Conservation (phyloP, 2,329 filamentous ascomycete species). For the Botrytis hyacinthi region DNA sequence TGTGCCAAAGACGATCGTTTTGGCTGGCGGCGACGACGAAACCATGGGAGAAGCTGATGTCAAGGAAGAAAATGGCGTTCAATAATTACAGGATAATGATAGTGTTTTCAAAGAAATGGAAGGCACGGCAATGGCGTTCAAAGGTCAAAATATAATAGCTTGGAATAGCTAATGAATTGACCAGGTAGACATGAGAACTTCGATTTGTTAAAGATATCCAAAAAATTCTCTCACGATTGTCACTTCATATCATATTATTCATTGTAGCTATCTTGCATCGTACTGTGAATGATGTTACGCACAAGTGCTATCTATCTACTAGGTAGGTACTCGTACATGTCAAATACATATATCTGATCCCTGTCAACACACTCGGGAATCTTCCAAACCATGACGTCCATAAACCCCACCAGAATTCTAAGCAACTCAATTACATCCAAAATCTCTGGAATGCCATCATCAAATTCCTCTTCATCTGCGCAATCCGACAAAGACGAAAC, state of each 20-base stretch:
- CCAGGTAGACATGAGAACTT: conserved; percentile 2
- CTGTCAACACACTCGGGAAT: background rate
- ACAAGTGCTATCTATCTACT: background rate
- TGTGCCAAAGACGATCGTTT: conserved; percentile 62
- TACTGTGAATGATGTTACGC: background rate
- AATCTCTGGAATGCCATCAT: conserved; percentile 26
- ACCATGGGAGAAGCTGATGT: conserved; percentile 51
- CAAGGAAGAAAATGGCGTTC: conserved; percentile 43
- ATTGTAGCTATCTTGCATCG: background rate
- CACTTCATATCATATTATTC: background rate
- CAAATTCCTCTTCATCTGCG: conserved; percentile 23
- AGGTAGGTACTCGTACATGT: too few species aligned
- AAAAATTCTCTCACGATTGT: background rate
- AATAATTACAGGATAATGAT: conserved; percentile 16
- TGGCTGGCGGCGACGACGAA: conserved; percentile 58
- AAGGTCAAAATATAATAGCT: conserved; percentile 24
- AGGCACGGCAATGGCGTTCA: conserved; percentile 28
- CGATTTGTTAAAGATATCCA: background rate
- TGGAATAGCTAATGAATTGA: conserved; percentile 22
- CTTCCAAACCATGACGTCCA: conserved; percentile 16
- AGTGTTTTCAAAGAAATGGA: background rate
- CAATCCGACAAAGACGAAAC: conserved; percentile 16
- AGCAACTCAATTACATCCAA: conserved; percentile 15
- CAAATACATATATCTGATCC: background rate
- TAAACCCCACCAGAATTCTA: conserved; percentile 16